Conservation (phyloP, 305 asterid genomes). For the Ilex paraguariensis region DNA sequence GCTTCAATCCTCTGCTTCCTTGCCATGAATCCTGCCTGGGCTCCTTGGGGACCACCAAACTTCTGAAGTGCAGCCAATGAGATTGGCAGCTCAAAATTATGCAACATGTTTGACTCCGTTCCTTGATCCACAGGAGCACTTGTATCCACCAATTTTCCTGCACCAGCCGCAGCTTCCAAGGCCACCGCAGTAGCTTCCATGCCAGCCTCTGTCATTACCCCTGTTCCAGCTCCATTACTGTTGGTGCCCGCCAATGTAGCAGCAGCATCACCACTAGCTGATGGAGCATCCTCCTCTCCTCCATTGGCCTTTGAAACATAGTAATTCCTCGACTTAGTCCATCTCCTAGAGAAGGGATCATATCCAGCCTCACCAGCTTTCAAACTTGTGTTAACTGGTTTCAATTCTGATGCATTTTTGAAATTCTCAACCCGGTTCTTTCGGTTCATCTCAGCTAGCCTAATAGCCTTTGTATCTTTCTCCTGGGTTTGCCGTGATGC, state of each 20-base stretch:
- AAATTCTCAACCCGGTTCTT: conserved; percentile 86
- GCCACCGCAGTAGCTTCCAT: conserved; percentile 65
- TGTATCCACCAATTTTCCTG: conserved; percentile 87
- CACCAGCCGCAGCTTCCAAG: conserved; percentile 78
- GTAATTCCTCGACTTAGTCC: conserved; percentile 93
- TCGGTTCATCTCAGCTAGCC: conserved; percentile 89
- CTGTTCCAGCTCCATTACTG: conserved; percentile 16
- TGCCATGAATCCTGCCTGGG: conserved; percentile 86
- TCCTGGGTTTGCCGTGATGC: conserved; percentile 54
- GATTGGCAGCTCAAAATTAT: conserved; percentile 69
- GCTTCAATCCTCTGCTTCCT: conserved; percentile 90
- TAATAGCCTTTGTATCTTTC: conserved; percentile 67
- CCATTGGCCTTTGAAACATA: conserved; percentile 39
- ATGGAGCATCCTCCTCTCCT: conserved; percentile 35
- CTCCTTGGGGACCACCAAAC: conserved; percentile 82
- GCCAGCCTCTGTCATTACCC: conserved; percentile 37
- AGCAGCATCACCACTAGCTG: conserved; percentile 32
- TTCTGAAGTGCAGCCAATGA: conserved; percentile 70
- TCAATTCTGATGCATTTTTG: conserved; percentile 78
- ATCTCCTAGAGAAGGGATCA: conserved; percentile 96
- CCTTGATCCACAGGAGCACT: conserved; percentile 87
- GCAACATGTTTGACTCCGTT: conserved; percentile 57
- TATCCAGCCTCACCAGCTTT: conserved; percentile 93
- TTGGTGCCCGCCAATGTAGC: conserved; percentile 26
- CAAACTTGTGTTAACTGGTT: conserved; percentile 44